Percentiles rank a stretch among this genome's conserved stretches.
Evolutionary conservation across 352 stramenopile species (phyloP).

Genomic region (Phytopythium litorale): DNA sequence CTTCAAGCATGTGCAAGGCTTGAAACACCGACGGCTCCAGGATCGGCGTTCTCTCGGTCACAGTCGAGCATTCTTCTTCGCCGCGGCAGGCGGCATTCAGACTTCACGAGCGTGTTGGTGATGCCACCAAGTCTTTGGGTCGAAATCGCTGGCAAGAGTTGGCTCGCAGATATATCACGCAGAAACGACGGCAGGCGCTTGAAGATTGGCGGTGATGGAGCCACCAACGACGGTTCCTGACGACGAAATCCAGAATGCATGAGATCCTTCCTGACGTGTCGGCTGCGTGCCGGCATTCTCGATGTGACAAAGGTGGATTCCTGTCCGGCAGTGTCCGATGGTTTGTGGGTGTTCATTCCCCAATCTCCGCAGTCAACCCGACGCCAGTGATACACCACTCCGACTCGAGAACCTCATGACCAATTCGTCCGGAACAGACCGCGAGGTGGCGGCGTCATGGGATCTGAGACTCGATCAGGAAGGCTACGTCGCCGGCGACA

Average conservation of each 20-base stretch:
- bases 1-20: too few species aligned
- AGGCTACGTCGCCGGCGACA: slow-evolving; percentile 4
- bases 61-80: too few species aligned
- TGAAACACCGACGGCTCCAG: too few species aligned
- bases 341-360: not conserved
- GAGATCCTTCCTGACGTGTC: slow-evolving; percentile 9
- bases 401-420: not conserved
- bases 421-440: not conserved
- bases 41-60: too few species aligned
- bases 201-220: not conserved
- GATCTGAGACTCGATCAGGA: not conserved
- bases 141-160: not conserved
- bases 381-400: not conserved
- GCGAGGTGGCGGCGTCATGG: not conserved
- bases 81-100: too few species aligned
- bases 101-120: too few species aligned
- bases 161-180: not conserved
- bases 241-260: slow-evolving; percentile 3
- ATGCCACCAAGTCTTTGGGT: too few species aligned
- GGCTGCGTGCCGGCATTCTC: slow-evolving; percentile 13
- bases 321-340: too few species aligned
- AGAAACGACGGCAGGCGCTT: not conserved
- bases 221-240: not conserved
- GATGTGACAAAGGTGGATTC: not conserved
- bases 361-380: not conserved